Evolutionary conservation across 1,139 yeast genomes (phyloP).

Genomic region (Citeromyces hawaiiensis): DNA sequence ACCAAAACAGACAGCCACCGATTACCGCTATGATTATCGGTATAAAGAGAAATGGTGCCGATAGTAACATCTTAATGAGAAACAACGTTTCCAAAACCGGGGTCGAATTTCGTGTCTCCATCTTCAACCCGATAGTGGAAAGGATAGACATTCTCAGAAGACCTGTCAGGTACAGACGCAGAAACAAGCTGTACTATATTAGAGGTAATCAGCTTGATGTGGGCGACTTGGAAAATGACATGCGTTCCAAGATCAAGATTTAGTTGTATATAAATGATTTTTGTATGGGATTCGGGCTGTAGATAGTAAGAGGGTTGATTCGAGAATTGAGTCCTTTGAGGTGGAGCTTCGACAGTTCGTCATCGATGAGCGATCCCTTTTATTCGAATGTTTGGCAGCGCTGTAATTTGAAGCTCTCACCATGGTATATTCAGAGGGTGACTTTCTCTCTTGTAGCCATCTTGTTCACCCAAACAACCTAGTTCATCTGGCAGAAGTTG

Average conservation of each 20-base stretch:
- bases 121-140: constrained; percentile 65
- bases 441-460: too few relatives aligned
- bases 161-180: constrained; percentile 53
- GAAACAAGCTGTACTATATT: constrained; percentile 81
- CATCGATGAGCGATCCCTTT: too few relatives aligned
- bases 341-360: too few relatives aligned
- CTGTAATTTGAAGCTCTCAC: too few relatives aligned
- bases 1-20: constrained; percentile 50
- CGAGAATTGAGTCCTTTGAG: too few relatives aligned
- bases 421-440: too few relatives aligned
- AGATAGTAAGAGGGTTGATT: neutral
- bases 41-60: constrained; percentile 56
- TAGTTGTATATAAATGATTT: constrained; percentile 2
- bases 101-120: constrained; percentile 67
- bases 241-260: constrained; percentile 6
- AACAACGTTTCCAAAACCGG: constrained; percentile 69
- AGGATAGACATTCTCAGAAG: constrained; percentile 64
- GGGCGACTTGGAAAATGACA: constrained; percentile 11
- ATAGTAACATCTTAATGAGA: constrained; percentile 63
- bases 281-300: too few relatives aligned
- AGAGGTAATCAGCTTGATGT: constrained; percentile 78
- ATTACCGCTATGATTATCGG: constrained; percentile 68
- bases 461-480: too few relatives aligned
- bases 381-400: too few relatives aligned
- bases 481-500: too few relatives aligned